These are phyloP conservation scores for Sphaerosporella brunnea DNA, from an alignment of 495 filamentous ascomycete species.

Conservation along the genomic window DNA sequence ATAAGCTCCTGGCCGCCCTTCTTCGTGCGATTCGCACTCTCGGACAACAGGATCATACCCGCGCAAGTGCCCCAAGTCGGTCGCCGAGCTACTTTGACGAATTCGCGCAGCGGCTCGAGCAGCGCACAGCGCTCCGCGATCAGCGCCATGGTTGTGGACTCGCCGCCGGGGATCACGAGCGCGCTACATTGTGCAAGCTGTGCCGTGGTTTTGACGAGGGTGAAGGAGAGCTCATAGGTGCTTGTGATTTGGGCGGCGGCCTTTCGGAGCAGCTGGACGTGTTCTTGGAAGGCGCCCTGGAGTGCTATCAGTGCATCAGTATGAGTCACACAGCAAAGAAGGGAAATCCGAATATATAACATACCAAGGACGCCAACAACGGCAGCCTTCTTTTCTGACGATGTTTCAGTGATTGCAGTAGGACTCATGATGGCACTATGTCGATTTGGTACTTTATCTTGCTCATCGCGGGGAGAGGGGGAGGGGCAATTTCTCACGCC, in stretches of 20 bases:
- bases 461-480: too few species aligned
- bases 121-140: constrained; percentile 65
- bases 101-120: constrained; percentile 69
- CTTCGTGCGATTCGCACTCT: constrained; percentile 75
- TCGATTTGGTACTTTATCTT: too few species aligned
- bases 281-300: constrained; percentile 86
- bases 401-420: background rate
- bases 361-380: constrained; percentile 19
- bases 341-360: constrained; percentile 26
- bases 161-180: constrained; percentile 80
- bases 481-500: too few species aligned
- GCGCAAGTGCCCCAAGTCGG: constrained; percentile 96
- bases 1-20: constrained; percentile 85
- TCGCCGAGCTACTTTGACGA: constrained; percentile 73
- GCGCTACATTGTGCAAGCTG: constrained; percentile 61
- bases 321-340: constrained; percentile 2
- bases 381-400: background rate
- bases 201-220: constrained; percentile 59
- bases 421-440: too few species aligned
- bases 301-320: constrained; percentile 44
- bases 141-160: constrained; percentile 84
- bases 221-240: constrained; percentile 36
- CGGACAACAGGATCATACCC: constrained; percentile 77
- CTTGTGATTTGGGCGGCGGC: constrained; percentile 36
- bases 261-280: constrained; percentile 54